Base-by-base conservation (phyloP, 1,284 basidiomycete species). In the Coriolopsis trogii region DNA sequence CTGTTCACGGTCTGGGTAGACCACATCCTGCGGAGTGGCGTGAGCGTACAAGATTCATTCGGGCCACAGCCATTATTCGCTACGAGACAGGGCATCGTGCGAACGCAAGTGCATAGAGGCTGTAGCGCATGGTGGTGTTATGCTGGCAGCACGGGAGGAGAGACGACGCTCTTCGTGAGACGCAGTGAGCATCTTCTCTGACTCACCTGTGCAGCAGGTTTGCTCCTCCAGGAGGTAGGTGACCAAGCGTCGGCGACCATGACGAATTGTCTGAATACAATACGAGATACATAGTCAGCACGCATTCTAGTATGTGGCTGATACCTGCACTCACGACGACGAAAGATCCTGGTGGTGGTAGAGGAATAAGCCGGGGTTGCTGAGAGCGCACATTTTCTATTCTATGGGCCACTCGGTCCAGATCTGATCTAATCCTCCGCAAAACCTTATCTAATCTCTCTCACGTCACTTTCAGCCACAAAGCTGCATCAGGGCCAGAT, bases 141-240 rank as follows among this genome's bases (percentile, higher is more conserved):
- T 8, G 3, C 15, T n/a, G 20, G 9, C 16, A 36, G 33, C 33
- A 16, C 16, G 15, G 16, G 16, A 16, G 1, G 33, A n/a, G 20
- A n/a, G 7, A 6, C 12, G 6, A 20, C n/a, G 6, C 33, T 18
- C 3, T 18, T 6, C 33, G 8, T 33, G 13, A 18, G 10, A 13
- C 8, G 3, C 4, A 7, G 15, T 10, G 10, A 5, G 8, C 28
- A 34, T 37, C n/a, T n/a, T n/a, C n/a, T n/a, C n/a, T 44, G 30
- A 55, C 59, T 49, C 46, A 62, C 65, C 48, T 92, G 89, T 10
- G 87, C 85, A 36, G 89, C 77, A 2, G 81, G 79, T 66, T 85
- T 87, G 24, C 72, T 68, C 65, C 81, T 82, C 90, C 82, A 84
- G 1, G 80, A 81, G 24, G 70, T 72, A 5, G 77, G 77, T 1